Conservation (phyloP, 345 rosid genomes). For the Syzygium aqueum region DNA sequence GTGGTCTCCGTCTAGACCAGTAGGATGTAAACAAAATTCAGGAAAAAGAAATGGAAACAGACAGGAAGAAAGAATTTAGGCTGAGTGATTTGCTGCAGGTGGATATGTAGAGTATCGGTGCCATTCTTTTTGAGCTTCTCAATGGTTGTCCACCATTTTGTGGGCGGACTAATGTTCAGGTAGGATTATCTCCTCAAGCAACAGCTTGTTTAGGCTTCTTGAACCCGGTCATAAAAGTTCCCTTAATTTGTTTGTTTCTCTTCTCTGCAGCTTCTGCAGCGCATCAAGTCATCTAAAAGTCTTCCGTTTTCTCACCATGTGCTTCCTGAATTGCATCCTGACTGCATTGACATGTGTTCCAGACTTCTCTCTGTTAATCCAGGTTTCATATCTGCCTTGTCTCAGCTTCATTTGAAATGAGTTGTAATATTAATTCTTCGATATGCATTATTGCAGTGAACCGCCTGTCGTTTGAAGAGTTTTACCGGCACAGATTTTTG, state of each 20-base stretch:
- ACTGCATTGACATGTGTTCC: constrained; percentile 52
- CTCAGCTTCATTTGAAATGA: neutral
- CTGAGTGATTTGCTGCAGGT: constrained; percentile 20
- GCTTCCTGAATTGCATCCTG: constrained; percentile 36
- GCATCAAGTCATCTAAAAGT: constrained; percentile 19
- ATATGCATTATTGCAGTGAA: neutral
- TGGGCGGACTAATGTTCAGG: constrained; percentile 60
- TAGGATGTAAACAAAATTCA: neutral
- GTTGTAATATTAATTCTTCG: neutral
- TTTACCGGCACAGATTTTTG: constrained; percentile 17
- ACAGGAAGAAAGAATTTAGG: neutral
- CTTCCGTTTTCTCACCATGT: constrained; percentile 53
- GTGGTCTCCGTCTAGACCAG: neutral
- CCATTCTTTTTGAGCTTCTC: constrained; percentile 67
- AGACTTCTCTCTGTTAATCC: constrained; percentile 52
- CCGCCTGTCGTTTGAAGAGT: constrained; percentile 17
- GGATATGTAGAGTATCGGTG: constrained; percentile 74
- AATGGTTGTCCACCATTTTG: constrained; percentile 54
- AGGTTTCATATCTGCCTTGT: constrained; percentile 18
- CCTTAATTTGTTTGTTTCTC: neutral
- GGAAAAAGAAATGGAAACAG: neutral
- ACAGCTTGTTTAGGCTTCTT: neutral
- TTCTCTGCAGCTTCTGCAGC: constrained; percentile 11
- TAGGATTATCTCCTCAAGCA: constrained; percentile 7
- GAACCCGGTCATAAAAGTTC: neutral